A percentile compares a stretch with the other conserved stretches of the same genome.
These are phyloP conservation scores for Tympanopsis confertula DNA, from an alignment of 2,329 filamentous ascomycete species.

Conservation along the genomic window DNA sequence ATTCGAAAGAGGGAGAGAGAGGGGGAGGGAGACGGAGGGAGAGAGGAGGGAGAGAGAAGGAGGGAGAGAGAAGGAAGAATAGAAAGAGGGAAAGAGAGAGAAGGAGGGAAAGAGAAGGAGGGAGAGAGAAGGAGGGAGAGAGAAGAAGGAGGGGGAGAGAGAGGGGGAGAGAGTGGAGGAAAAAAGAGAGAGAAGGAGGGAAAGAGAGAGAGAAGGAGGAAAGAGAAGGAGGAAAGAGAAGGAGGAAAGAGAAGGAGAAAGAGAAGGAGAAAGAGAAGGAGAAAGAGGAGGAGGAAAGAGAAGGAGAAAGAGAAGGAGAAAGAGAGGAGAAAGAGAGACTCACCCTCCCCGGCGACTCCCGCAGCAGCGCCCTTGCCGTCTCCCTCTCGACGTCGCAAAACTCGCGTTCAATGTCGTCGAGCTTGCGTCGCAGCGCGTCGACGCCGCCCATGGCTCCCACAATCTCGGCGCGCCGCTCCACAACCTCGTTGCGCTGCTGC, in stretches of 20 bases:
- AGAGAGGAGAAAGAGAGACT: too few relatives aligned
- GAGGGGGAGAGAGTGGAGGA: too few relatives aligned
- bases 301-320: not conserved
- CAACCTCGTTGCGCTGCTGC: conserved; percentile 73
- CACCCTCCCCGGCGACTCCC: conserved; percentile 45
- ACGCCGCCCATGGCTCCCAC: conserved; percentile 65
- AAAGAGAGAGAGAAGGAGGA: not conserved
- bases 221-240: not conserved
- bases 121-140: not conserved
- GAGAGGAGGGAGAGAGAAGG: too few relatives aligned
- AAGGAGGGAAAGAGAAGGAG: not conserved
- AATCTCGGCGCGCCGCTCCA: conserved; percentile 72
- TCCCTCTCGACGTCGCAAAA: conserved; percentile 90
- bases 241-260: too few relatives aligned
- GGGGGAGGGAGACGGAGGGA: too few relatives aligned
- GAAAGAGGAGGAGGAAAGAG: too few relatives aligned
- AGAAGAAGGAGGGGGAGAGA: too few relatives aligned
- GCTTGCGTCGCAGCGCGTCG: conserved; percentile 51
- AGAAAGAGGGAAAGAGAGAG: too few relatives aligned
- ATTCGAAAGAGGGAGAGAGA: too few relatives aligned
- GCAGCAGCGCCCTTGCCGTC: conserved; percentile 76
- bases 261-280: too few relatives aligned
- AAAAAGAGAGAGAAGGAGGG: too few relatives aligned
- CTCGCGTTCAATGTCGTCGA: conserved; percentile 81
- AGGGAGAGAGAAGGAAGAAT: too few relatives aligned